Conservation (phyloP, 352 stramenopile genomes). For the Pythium monospermum region DNA sequence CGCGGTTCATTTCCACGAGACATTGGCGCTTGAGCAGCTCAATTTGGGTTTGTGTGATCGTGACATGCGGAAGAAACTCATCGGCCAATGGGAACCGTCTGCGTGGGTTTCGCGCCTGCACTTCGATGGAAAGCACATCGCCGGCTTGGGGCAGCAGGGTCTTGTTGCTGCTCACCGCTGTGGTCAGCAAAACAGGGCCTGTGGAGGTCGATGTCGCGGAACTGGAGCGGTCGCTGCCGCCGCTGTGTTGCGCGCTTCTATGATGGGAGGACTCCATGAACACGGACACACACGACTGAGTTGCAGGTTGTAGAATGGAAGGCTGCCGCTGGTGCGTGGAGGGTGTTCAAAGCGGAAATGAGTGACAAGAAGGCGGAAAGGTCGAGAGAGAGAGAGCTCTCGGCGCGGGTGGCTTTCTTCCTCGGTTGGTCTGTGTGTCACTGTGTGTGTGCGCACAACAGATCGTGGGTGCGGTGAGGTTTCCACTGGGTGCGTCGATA, state of each 20-base stretch:
- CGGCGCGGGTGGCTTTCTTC: too few species aligned
- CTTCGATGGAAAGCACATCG: conserved; percentile 56
- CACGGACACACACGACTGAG: background rate
- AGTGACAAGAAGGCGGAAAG: too few species aligned
- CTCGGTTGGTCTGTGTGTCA: too few species aligned
- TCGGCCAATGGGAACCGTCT: conserved; percentile 53
- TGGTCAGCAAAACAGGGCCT: conserved; percentile 15
- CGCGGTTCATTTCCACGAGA: conserved; percentile 37
- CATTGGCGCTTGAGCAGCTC: conserved; percentile 43
- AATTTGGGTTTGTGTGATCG: conserved; percentile 32
- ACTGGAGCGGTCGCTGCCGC: conserved; percentile 5
- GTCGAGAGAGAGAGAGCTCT: too few species aligned
- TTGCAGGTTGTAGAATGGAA: too few species aligned
- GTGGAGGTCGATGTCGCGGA: conserved; percentile 12
- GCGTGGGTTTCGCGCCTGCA: conserved; percentile 49
- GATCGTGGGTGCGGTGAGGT: too few species aligned
- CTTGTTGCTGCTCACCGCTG: conserved; percentile 9
- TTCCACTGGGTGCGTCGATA: too few species aligned
- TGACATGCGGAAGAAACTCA: conserved; percentile 43
- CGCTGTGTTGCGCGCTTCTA: background rate
- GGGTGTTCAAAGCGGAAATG: too few species aligned
- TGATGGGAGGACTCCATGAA: background rate
- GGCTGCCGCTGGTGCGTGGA: too few species aligned
- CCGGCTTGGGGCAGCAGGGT: conserved; percentile 42
- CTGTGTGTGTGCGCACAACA: too few species aligned